phyloP scores from a whole-genome alignment of 2,329 filamentous ascomycete species.

The Verticillium albo-atrum region DNA sequence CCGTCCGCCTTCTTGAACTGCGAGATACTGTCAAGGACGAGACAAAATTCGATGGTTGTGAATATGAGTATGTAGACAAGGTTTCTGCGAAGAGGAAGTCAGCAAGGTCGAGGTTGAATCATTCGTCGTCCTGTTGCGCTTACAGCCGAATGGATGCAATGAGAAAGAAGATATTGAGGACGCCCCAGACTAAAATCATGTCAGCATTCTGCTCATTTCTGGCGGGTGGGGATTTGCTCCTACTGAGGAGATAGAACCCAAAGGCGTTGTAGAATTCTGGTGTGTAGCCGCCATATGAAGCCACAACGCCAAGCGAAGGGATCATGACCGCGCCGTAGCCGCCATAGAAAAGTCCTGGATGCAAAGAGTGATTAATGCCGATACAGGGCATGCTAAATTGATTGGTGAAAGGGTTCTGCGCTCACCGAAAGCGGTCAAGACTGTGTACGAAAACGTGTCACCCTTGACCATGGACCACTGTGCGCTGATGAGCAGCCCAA shows the following conservation, averaged over 20 bases:
- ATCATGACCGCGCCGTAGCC: slow-evolving; percentile 20
- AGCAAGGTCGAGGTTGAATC: neutral
- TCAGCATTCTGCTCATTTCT: neutral
- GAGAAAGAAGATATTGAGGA: slow-evolving; percentile 20
- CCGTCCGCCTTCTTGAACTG: slow-evolving; percentile 21
- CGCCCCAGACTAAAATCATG: slow-evolving; percentile 17
- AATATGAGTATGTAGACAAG: slow-evolving; percentile 21
- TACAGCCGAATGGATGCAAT: slow-evolving; percentile 17
- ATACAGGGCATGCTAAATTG: neutral
- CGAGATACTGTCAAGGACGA: slow-evolving; percentile 16
- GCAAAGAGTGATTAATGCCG: neutral
- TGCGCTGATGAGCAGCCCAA: slow-evolving; percentile 21
- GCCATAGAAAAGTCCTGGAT: slow-evolving; percentile 20
- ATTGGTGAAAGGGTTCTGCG: neutral
- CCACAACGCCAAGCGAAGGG: slow-evolving; percentile 16
- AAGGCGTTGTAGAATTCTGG: slow-evolving; percentile 21
- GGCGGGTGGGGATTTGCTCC: neutral
- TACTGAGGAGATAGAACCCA: slow-evolving; percentile 21
- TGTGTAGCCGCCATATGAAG: slow-evolving; percentile 19
- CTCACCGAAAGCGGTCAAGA: slow-evolving; percentile 20
- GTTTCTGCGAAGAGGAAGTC: slow-evolving; percentile 10
- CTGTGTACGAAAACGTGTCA: slow-evolving; percentile 22
- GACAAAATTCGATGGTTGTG: slow-evolving; percentile 16
- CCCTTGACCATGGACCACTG: slow-evolving; percentile 22
- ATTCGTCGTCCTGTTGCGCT: slow-evolving; percentile 1